These are phyloP conservation scores for Colletotrichum cuscutae DNA, from an alignment of 2,329 filamentous ascomycete genomes.

Conservation along the genomic window DNA sequence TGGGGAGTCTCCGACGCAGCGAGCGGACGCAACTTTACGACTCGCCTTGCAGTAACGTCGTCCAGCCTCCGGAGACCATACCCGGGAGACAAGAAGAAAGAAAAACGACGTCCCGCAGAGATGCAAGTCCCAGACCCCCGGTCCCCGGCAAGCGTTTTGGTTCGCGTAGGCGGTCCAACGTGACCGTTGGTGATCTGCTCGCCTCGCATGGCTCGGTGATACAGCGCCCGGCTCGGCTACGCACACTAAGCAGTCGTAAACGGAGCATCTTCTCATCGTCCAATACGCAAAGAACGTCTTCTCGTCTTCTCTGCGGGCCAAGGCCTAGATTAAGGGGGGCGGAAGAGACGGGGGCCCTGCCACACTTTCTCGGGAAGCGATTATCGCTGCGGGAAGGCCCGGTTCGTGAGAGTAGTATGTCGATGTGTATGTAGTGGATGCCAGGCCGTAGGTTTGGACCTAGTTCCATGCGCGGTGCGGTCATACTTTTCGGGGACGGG, in stretches of 20 bases:
- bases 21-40: constrained; percentile 14
- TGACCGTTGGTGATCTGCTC: constrained; percentile 27
- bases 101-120: neutral
- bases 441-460: neutral
- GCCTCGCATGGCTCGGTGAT: constrained; percentile 15
- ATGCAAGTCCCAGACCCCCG: constrained; percentile 17
- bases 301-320: constrained; percentile 3
- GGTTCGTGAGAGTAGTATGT: constrained; percentile 10
- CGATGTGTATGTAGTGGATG: constrained; percentile 2
- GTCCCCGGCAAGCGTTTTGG: constrained; percentile 12
- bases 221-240: constrained; percentile 23
- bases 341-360: neutral
- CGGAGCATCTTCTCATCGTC: neutral
- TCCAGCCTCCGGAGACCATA: neutral
- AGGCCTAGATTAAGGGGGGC: neutral
- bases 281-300: constrained; percentile 10
- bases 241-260: neutral
- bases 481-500: constrained; percentile 28
- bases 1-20: constrained; percentile 17
- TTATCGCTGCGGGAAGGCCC: constrained; percentile 25
- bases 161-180: constrained; percentile 3
- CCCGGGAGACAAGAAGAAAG: neutral
- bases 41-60: constrained; percentile 2
- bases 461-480: constrained; percentile 21
- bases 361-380: constrained; percentile 15